Evolutionary conservation across 208 protist genomes (phyloP).

Genomic region (Sergeia podlipaevii): DNA sequence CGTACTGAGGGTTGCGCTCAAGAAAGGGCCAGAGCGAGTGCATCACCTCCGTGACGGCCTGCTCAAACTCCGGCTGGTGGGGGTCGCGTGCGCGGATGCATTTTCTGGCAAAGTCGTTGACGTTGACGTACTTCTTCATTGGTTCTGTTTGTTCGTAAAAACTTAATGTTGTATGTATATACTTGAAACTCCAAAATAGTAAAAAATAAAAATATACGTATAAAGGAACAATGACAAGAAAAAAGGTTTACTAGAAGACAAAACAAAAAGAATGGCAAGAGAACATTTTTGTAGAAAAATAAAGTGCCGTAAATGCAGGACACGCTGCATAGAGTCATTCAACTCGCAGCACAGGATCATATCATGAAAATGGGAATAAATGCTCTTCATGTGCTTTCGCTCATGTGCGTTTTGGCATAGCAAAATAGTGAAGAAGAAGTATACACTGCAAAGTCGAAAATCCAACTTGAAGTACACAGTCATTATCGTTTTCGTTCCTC

Average conservation of each 20-base stretch:
- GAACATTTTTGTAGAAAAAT: neutral
- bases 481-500: no score
- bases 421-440: slow-evolving; percentile 1
- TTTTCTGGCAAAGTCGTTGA: slow-evolving; percentile 59
- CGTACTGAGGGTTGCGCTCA: slow-evolving; percentile 79
- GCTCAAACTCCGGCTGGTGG: slow-evolving; percentile 85
- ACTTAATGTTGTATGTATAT: neutral
- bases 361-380: no score
- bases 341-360: no score
- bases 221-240: neutral
- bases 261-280: slow-evolving; percentile 6
- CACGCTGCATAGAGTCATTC: no score
- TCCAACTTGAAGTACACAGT: neutral
- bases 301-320: no score
- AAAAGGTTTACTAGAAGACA: slow-evolving; percentile 1
- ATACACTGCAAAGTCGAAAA: neutral
- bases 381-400: no score
- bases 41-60: slow-evolving; percentile 88
- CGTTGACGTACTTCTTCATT: slow-evolving; percentile 31
- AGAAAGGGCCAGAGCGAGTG: slow-evolving; percentile 81
- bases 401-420: no score
- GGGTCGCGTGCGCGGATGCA: slow-evolving; percentile 49
- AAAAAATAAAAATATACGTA: neutral
- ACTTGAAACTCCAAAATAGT: neutral
- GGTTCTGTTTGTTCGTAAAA: no score